Base-by-base conservation (phyloP, 2,329 filamentous ascomycete genomes). In the Waltergamsia citrina region DNA sequence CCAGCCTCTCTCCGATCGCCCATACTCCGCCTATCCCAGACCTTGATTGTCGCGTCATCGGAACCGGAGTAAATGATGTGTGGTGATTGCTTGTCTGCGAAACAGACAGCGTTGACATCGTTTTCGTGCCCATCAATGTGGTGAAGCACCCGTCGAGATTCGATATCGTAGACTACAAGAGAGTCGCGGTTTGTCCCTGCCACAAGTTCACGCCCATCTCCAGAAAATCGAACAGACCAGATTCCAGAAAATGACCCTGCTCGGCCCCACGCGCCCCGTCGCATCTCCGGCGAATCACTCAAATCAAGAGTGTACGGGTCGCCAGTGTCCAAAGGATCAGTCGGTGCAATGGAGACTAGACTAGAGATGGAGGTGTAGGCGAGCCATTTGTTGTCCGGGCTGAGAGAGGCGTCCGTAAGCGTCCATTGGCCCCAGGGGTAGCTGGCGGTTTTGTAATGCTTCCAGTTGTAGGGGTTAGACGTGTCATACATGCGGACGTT, bases 401-500 rank as follows among this genome's bases (percentile, higher is more conserved):
- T 93, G 28, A 96, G 58, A 0, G 85, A 84, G 3, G 90, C 88
- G 57, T 98, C 92, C 11, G 92, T 96, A 43, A 98, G 81, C 2
- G 90, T 96, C 92, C 92, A 98, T 47, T 85, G 81, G 3, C 88
- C 92, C 43, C 79, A 84, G 1, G 86, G 86, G 55, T 92, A 94
- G 19, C 69, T 63, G 5, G 87, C 85, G 0, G 84, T 90, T 62
- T 90, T 96, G 67, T 95, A 95, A 56, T 94, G 88, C 53, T 81
- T 82, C 92, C 92, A 98, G 43, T 87, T 74, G 57, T 92, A 94
- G 1, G 90, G 87, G 46, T 95, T 94, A 2, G 85, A 88, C 0
- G 92, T 96, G 55, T 96, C 90, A 58, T 96, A 98, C 85, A 98
- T 88, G 34, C 88, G 81, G 8, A 98, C 87, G 45, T 78, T 82